A percentile compares a stretch with the other conserved stretches of the same genome.
These are phyloP conservation scores for Chrysanthemum makinoi DNA, from an alignment of 129 eudicot species.

Conservation along the genomic window DNA sequence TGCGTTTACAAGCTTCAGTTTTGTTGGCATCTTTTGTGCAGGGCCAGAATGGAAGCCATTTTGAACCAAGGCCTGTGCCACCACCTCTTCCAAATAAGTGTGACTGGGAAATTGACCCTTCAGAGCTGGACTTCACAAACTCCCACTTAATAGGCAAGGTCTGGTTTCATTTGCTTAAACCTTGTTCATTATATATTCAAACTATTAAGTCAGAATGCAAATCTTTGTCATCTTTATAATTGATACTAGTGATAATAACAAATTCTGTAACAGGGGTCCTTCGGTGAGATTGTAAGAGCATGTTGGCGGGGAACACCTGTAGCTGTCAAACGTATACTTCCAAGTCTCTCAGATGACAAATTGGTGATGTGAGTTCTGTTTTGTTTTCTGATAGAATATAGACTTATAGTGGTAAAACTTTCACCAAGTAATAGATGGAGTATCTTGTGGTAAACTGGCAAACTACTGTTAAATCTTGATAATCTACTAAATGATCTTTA, in stretches of 20 bases:
- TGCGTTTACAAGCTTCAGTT: constrained; percentile 16
- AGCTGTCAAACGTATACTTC: constrained; percentile 96
- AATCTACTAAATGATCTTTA: constrained; percentile 6
- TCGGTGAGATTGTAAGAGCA: constrained; percentile 94
- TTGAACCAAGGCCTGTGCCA: constrained; percentile 90
- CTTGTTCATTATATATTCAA: constrained; percentile 10
- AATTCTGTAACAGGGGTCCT: constrained; percentile 70
- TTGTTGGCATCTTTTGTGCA: constrained; percentile 30
- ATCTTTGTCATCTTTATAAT: background rate
- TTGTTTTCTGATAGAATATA: background rate
- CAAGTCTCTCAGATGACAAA: constrained; percentile 95
- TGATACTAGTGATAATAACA: constrained; percentile 12
- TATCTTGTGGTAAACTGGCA: background rate
- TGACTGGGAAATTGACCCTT: constrained; percentile 97
- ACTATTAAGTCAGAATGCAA: constrained; percentile 4
- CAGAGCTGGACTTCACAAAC: constrained; percentile 81
- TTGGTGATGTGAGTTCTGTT: constrained; percentile 63
- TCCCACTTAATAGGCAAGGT: constrained; percentile 89
- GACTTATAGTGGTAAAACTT: background rate
- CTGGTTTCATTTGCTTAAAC: constrained; percentile 25
- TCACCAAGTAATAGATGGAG: background rate
- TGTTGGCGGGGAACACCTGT: constrained; percentile 99
- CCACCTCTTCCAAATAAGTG: constrained; percentile 96
- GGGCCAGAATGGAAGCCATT: constrained; percentile 99
- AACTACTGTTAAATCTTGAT: background rate